Evolutionary conservation across 306 rosid genomes (phyloP).

Genomic region (Psophocarpus tetragonolobus): DNA sequence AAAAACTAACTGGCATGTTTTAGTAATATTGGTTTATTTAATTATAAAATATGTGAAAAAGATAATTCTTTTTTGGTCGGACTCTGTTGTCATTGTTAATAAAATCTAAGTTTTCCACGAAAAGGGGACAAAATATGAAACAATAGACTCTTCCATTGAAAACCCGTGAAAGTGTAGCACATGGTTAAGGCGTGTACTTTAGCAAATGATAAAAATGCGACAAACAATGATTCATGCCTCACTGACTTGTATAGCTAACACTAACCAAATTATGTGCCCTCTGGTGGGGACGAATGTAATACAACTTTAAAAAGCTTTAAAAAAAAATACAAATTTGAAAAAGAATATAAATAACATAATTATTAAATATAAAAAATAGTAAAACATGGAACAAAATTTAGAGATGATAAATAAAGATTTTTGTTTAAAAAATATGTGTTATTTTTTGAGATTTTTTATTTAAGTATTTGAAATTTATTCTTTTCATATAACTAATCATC

Average conservation of each 20-base stretch:
- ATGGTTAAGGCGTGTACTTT: background rate
- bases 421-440: background rate
- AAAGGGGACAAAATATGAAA: background rate
- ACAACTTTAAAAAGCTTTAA: background rate
- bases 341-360: background rate
- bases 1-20: background rate
- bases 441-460: background rate
- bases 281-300: background rate
- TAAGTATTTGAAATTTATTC: background rate
- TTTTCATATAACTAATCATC: background rate
- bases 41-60: background rate
- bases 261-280: background rate
- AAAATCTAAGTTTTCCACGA: background rate
- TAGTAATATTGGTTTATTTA: background rate
- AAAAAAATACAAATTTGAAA: background rate
- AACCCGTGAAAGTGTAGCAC: background rate
- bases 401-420: background rate
- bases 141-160: background rate
- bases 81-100: background rate
- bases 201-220: background rate
- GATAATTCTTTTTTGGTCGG: background rate
- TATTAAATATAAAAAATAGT: background rate
- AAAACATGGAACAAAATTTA: background rate
- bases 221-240: background rate
- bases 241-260: background rate